Evolutionary conservation across 768 basidiomycete genomes (phyloP).

Genomic region (Crepidotus variabilis): DNA sequence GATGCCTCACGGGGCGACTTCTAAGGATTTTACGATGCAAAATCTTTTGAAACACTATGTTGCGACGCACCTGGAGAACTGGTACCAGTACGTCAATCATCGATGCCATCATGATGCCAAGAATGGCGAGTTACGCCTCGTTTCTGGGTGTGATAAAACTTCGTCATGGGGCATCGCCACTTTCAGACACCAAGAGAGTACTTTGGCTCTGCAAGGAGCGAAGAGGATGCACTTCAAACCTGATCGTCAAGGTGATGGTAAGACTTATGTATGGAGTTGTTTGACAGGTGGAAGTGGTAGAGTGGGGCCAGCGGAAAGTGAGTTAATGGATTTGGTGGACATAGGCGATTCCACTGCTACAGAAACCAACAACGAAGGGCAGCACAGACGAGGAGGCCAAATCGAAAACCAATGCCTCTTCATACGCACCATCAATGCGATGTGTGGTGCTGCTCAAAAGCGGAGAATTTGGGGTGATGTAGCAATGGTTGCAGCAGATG

Average conservation of each 20-base stretch:
- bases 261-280: background rate
- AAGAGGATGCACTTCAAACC: background rate
- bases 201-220: background rate
- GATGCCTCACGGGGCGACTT: constrained; percentile 15
- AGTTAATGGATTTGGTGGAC: background rate
- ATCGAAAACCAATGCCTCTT: background rate
- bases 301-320: background rate
- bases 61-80: constrained; percentile 9
- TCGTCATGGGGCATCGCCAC: constrained; percentile 18
- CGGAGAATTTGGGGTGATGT: background rate
- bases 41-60: constrained; percentile 10
- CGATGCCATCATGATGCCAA: constrained; percentile 7
- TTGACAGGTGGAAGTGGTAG: background rate
- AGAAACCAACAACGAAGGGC: background rate
- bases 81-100: constrained; percentile 14
- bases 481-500: background rate
- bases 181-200: background rate
- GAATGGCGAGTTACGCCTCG: constrained; percentile 18
- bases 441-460: background rate
- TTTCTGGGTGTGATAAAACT: constrained; percentile 15
- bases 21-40: constrained; percentile 7
- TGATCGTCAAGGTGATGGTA: background rate
- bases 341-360: background rate
- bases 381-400: background rate
- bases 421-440: background rate